These are phyloP conservation scores for Euphorbia lathyris DNA, from an alignment of 345 rosid species.

Conservation along the genomic window DNA sequence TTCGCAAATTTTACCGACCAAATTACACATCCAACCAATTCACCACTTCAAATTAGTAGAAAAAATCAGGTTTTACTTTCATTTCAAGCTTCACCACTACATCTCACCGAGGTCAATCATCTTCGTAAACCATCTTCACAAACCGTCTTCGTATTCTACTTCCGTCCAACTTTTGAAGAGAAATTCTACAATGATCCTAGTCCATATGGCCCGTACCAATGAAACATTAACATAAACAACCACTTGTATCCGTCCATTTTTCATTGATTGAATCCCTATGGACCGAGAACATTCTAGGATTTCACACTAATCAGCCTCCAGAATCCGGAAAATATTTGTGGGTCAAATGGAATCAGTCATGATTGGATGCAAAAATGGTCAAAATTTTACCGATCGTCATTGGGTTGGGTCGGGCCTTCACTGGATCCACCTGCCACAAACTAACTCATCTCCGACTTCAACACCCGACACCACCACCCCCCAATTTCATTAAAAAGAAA, in stretches of 20 bases:
- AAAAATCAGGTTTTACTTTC: too few species aligned
- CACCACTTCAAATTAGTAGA: not conserved
- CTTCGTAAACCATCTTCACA: too few species aligned
- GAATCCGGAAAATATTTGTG: not conserved
- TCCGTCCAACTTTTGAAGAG: too few species aligned
- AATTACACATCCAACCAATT: not conserved
- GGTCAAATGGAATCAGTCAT: not conserved
- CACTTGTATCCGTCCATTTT: too few species aligned
- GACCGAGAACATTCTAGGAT: too few species aligned
- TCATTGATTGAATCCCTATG: too few species aligned
- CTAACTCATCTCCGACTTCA: constrained; percentile 21
- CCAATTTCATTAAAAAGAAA: too few species aligned
- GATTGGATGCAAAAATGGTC: not conserved
- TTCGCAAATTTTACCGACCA: not conserved
- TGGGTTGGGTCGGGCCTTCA: not conserved
- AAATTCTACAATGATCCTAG: not conserved
- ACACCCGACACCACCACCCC: not conserved
- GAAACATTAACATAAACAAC: too few species aligned
- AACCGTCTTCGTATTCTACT: too few species aligned
- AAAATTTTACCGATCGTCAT: not conserved
- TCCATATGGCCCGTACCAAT: too few species aligned
- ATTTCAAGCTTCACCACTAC: not conserved
- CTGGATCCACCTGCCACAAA: constrained; percentile 18
- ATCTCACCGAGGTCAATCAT: not conserved
- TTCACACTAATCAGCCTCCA: not conserved